These are phyloP conservation scores for Diphasiastrum complanatum DNA, from an alignment of 83 land plant species.

Conservation along the genomic window DNA sequence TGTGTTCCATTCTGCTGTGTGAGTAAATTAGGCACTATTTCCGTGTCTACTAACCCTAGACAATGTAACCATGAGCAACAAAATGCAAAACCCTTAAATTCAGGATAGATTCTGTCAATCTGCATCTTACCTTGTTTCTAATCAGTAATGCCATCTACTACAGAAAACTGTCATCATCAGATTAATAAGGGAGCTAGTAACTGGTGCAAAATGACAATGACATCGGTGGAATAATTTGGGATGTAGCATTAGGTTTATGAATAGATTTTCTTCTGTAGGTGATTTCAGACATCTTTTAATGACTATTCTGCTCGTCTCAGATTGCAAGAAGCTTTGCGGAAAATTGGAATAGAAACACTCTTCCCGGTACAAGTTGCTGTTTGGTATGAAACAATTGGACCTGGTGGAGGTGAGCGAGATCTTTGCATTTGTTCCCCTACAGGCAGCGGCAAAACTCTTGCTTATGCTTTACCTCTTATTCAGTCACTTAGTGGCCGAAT, in stretches of 20 bases:
- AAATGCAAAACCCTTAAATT: no score
- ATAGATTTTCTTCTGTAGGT: neutral
- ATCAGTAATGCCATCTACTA: no score
- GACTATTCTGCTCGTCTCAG: constrained; percentile 26
- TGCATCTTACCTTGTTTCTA: no score
- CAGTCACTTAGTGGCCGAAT: constrained; percentile 52
- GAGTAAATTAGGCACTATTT: no score
- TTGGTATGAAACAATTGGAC: constrained; percentile 76
- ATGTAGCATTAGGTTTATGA: neutral
- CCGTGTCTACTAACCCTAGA: no score
- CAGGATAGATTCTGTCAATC: no score
- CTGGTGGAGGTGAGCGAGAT: constrained; percentile 63
- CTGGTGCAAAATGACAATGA: no score
- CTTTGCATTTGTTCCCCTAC: constrained; percentile 77
- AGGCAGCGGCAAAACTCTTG: constrained; percentile 85
- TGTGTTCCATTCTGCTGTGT: no score
- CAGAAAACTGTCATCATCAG: no score
- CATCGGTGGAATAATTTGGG: no score
- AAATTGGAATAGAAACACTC: constrained; percentile 48
- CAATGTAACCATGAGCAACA: no score
- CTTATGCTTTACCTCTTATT: constrained; percentile 72
- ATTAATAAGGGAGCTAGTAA: no score
- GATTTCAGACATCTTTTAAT: neutral
- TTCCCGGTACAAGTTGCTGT: constrained; percentile 83
- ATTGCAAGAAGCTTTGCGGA: constrained; percentile 48